phyloP scores from a whole-genome alignment of 208 protist genomes.

The Trypanosoma congolense region DNA sequence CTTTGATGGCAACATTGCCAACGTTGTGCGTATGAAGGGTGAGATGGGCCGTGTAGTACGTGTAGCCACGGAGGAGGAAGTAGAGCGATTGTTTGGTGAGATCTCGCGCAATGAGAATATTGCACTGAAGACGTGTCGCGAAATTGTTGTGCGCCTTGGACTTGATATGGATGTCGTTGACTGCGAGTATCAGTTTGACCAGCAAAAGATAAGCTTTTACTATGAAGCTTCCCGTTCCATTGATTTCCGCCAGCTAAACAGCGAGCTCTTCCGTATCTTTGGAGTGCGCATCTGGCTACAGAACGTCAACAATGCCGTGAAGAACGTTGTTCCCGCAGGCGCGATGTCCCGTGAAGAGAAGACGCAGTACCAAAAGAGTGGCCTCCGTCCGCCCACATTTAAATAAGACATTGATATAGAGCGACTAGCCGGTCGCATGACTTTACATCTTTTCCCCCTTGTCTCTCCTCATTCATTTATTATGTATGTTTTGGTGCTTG shows the following conservation, averaged over 20 bases:
- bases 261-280: constrained; percentile 78
- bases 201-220: constrained; percentile 88
- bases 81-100: constrained; percentile 45
- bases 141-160: constrained; percentile 34
- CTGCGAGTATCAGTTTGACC: constrained; percentile 88
- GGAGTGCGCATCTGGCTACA: constrained; percentile 88
- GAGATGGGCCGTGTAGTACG: constrained; percentile 46
- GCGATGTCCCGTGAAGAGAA: constrained; percentile 24
- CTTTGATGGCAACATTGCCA: constrained; percentile 23
- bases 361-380: constrained; percentile 14
- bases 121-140: constrained; percentile 58
- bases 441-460: no score
- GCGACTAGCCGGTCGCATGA: no score
- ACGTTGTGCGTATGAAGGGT: constrained; percentile 22
- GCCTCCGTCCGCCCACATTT: constrained; percentile 16
- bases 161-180: constrained; percentile 78
- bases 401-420: constrained; percentile 16
- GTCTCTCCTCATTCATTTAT: no score
- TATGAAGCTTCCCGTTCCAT: constrained; percentile 57
- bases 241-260: constrained; percentile 77
- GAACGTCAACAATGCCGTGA: constrained; percentile 61
- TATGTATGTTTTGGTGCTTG: no score
- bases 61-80: constrained; percentile 59
- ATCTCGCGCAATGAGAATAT: constrained; percentile 63
- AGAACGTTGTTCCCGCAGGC: constrained; percentile 44